phyloP scores from a whole-genome alignment of 2,329 filamentous ascomycete genomes.

The Colletotrichum shisoi region DNA sequence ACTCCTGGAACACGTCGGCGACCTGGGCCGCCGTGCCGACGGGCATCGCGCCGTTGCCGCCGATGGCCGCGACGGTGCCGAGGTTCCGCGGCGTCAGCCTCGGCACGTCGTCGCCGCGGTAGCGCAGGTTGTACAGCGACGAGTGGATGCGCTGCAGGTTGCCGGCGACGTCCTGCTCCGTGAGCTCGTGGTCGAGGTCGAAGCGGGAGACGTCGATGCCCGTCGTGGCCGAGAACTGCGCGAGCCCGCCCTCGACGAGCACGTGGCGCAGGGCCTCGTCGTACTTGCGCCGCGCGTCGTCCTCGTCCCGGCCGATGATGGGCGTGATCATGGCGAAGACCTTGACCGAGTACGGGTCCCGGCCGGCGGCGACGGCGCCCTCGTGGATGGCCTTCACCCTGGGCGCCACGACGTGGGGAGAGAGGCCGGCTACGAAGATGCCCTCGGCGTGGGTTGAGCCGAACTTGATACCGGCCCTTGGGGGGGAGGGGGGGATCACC shows the following conservation, averaged over 20 bases:
- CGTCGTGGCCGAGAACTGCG: constrained; percentile 65
- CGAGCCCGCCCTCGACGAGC: constrained; percentile 61
- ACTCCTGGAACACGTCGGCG: constrained; percentile 55
- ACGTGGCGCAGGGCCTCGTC: constrained; percentile 61
- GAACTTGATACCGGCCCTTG: constrained; percentile 62
- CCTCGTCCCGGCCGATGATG: constrained; percentile 58
- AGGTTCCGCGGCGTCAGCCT: constrained; percentile 56
- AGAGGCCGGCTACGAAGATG: constrained; percentile 66
- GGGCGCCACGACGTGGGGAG: constrained; percentile 56
- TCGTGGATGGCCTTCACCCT: constrained; percentile 63
- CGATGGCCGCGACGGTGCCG: constrained; percentile 52
- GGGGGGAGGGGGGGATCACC: too few species aligned
- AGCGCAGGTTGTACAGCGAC: constrained; percentile 58
- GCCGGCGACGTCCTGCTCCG: constrained; percentile 58
- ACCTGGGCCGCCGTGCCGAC: constrained; percentile 53
- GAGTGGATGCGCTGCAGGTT: constrained; percentile 62
- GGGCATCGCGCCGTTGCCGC: constrained; percentile 49
- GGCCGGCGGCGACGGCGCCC: constrained; percentile 58
- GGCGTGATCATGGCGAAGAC: constrained; percentile 62
- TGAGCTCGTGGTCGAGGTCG: constrained; percentile 66
- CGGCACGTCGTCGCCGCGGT: constrained; percentile 53
- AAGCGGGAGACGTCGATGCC: constrained; percentile 67
- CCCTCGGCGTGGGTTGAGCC: constrained; percentile 67
- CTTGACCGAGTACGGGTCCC: constrained; percentile 65
- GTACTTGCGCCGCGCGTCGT: constrained; percentile 62